These are phyloP conservation scores for Magnolia kwangsiensis DNA, from an alignment of 164 flowering plant species.

Conservation along the genomic window DNA sequence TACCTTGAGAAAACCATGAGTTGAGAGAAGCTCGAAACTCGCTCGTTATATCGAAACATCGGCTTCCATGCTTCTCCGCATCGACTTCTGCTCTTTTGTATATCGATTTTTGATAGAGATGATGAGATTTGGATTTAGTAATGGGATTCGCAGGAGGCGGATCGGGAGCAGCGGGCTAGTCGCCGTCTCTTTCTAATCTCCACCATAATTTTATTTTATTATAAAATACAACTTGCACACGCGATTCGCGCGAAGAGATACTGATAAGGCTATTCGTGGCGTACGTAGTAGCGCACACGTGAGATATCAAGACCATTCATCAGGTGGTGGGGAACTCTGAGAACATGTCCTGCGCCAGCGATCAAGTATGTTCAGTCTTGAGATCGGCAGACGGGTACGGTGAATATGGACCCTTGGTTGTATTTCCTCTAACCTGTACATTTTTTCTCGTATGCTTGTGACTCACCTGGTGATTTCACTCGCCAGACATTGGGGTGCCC, in stretches of 20 bases:
- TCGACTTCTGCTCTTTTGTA: background rate
- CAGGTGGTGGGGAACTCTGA: no score
- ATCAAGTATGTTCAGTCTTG: no score
- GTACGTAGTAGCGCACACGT: background rate
- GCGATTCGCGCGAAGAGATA: background rate
- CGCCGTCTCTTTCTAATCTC: background rate
- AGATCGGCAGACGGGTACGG: no score
- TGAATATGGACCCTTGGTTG: no score
- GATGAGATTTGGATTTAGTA: background rate
- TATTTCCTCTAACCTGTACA: no score
- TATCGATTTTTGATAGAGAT: background rate
- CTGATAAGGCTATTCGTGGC: background rate
- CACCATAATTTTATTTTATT: background rate
- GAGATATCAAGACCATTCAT: no score
- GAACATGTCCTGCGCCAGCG: no score
- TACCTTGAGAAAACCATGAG: background rate
- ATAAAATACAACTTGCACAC: background rate
- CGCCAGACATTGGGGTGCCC: no score
- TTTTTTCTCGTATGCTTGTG: no score
- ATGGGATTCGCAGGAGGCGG: background rate
- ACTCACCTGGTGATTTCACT: no score
- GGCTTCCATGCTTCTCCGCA: slow-evolving; percentile 37
- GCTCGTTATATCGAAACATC: slow-evolving; percentile 29
- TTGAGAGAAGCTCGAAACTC: background rate
- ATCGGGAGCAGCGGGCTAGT: background rate